Percentiles rank a stretch among this genome's conserved stretches.
Evolutionary conservation across 1,139 yeast genomes (phyloP).

Genomic region (Pichia sorboxylosa): DNA sequence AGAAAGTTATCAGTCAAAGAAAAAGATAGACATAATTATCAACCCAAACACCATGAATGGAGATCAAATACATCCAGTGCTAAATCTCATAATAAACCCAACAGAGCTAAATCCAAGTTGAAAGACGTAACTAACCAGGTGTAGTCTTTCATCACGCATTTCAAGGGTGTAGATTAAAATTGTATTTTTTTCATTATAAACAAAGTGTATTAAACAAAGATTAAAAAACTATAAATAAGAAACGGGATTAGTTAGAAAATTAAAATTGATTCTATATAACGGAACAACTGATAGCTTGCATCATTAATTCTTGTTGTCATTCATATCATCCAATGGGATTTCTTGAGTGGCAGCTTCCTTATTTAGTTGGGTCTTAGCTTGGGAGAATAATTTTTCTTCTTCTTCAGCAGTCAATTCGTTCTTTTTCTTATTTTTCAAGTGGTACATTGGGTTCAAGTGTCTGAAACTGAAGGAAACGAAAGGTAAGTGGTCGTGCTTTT

Average conservation of each 20-base stretch:
- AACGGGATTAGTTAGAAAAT: background rate
- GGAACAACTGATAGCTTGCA: too few relatives aligned
- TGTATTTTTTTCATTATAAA: too few relatives aligned
- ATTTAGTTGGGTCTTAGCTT: slow-evolving; percentile 28
- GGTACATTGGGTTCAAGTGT: slow-evolving; percentile 60
- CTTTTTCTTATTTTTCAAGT: slow-evolving; percentile 58
- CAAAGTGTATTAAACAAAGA: too few relatives aligned
- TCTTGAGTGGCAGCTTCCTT: slow-evolving; percentile 19
- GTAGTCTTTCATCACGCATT: too few relatives aligned
- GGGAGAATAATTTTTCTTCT: slow-evolving; percentile 41
- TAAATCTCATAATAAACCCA: background rate
- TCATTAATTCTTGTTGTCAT: too few relatives aligned
- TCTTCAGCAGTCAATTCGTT: slow-evolving; percentile 42
- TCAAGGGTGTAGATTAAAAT: too few relatives aligned
- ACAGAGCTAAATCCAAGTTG: background rate
- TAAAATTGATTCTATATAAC: too few relatives aligned
- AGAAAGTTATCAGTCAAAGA: slow-evolving; percentile 1
- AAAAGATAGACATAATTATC: too few relatives aligned
- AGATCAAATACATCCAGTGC: too few relatives aligned
- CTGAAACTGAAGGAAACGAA: slow-evolving; percentile 37
- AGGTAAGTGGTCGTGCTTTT: slow-evolving; percentile 55
- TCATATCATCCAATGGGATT: too few relatives aligned
- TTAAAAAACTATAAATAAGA: background rate
- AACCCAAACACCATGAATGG: too few relatives aligned
- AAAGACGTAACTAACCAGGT: background rate